Conservation (phyloP, 805 yeast genomes). For the Blastobotrys terrestris region DNA sequence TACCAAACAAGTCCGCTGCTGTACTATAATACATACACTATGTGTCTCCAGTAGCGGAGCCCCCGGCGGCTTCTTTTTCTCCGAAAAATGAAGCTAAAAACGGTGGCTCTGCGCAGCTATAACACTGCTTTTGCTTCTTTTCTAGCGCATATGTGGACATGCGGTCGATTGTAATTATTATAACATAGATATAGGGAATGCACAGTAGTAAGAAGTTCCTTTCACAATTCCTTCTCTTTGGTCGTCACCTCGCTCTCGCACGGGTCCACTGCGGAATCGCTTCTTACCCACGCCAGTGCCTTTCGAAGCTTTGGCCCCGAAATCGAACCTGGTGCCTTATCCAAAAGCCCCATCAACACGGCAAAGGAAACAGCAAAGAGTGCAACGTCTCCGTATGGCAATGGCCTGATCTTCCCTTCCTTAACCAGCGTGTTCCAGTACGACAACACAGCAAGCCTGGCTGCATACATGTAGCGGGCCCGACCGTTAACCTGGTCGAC, state of each 20-base stretch:
- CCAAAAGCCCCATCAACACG: constrained; percentile 27
- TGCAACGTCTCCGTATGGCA: constrained; percentile 28
- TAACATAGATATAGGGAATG: background rate
- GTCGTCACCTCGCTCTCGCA: constrained; percentile 5
- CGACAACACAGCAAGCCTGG: constrained; percentile 33
- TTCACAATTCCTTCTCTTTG: background rate
- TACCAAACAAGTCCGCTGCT: background rate
- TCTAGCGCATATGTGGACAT: too few species aligned
- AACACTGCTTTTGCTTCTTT: background rate
- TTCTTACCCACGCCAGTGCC: constrained; percentile 29
- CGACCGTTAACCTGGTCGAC: constrained; percentile 31
- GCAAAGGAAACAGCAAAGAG: constrained; percentile 32
- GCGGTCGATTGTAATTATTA: background rate
- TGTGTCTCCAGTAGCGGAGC: too few species aligned
- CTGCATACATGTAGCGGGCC: constrained; percentile 30
- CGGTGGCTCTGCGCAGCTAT: too few species aligned
- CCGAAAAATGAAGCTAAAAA: background rate
- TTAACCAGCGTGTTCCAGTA: constrained; percentile 31
- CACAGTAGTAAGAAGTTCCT: too few species aligned
- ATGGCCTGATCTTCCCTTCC: constrained; percentile 22
- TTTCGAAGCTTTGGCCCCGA: constrained; percentile 25
- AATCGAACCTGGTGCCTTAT: constrained; percentile 25
- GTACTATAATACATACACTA: background rate
- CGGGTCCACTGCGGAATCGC: constrained; percentile 23
- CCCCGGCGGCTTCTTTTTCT: background rate